These are phyloP conservation scores for Pulveroboletus sp. DNA, from an alignment of 768 basidiomycete genomes.

Conservation along the genomic window DNA sequence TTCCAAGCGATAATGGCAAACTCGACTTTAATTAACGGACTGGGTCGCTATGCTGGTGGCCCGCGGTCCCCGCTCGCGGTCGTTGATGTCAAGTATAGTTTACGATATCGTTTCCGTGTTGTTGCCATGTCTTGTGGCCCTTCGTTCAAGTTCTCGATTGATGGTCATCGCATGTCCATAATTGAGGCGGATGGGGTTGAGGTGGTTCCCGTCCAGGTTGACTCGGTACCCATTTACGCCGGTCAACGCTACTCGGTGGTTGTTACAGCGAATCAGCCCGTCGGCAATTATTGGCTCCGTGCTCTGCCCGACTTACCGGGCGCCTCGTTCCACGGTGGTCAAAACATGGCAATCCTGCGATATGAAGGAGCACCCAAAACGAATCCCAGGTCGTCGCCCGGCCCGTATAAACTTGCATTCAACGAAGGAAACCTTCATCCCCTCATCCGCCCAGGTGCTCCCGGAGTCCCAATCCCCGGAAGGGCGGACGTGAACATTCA, in stretches of 20 bases:
- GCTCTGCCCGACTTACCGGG: constrained; percentile 28
- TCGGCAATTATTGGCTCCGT: constrained; percentile 42
- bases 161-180: constrained; percentile 45
- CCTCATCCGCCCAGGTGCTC: constrained; percentile 21
- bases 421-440: constrained; percentile 39
- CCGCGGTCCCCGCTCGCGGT: constrained; percentile 40
- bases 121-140: constrained; percentile 47
- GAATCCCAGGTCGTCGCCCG: constrained; percentile 29
- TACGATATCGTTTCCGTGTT: constrained; percentile 53
- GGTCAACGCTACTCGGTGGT: constrained; percentile 53
- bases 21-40: constrained; percentile 51
- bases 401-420: constrained; percentile 21
- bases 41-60: constrained; percentile 44
- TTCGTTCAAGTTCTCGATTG: constrained; percentile 41
- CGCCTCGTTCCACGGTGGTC: no score
- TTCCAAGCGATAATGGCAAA: constrained; percentile 22
- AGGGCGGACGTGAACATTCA: constrained; percentile 40
- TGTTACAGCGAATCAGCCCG: constrained; percentile 30
- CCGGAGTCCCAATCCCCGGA: constrained; percentile 35
- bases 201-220: constrained; percentile 38
- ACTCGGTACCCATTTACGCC: constrained; percentile 41
- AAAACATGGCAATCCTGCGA: constrained; percentile 42
- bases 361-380: constrained; percentile 35
- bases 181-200: constrained; percentile 51
- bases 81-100: constrained; percentile 38